Evolutionary conservation across 257 asterid species (phyloP).

Genomic region (Gynochthodes officinalis): DNA sequence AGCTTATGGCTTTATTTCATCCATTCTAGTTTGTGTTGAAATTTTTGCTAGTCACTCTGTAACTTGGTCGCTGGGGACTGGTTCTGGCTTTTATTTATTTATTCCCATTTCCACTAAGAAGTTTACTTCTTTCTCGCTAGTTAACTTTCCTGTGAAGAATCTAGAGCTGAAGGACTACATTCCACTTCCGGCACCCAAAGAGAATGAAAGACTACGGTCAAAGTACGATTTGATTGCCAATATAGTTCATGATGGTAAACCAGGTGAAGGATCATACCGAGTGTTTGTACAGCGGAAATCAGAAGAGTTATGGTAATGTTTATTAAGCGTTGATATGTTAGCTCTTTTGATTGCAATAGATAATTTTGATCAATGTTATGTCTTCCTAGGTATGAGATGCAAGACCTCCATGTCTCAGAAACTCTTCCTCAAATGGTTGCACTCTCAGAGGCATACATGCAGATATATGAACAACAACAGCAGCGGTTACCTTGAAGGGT

Average conservation of each 20-base stretch:
- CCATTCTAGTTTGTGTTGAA: not conserved
- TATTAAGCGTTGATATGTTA: not conserved
- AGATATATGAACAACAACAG: constrained; percentile 93
- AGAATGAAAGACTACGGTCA: constrained; percentile 56
- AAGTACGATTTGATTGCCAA: constrained; percentile 87
- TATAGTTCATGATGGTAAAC: constrained; percentile 52
- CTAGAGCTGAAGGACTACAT: constrained; percentile 90
- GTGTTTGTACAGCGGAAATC: constrained; percentile 97
- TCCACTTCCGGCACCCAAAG: constrained; percentile 67
- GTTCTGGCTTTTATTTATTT: not conserved
- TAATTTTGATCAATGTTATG: constrained; percentile 6
- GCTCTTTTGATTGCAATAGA: not conserved
- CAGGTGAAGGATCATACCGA: constrained; percentile 61
- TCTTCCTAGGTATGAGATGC: constrained; percentile 86
- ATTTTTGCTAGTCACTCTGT: not conserved
- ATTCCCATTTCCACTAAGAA: not conserved
- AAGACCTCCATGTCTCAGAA: constrained; percentile 90
- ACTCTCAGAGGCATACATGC: constrained; percentile 90
- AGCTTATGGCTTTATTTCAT: not conserved
- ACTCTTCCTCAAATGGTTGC: constrained; percentile 96
- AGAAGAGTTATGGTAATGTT: constrained; percentile 76
- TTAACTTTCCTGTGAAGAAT: constrained; percentile 97
- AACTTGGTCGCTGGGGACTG: not conserved
- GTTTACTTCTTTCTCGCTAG: constrained; percentile 31
- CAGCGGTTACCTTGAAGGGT: not conserved